Evolutionary conservation across 495 filamentous ascomycete genomes (phyloP), one percentile per base, ranked within the genome.

Genomic region (Xylaria longipes): DNA sequence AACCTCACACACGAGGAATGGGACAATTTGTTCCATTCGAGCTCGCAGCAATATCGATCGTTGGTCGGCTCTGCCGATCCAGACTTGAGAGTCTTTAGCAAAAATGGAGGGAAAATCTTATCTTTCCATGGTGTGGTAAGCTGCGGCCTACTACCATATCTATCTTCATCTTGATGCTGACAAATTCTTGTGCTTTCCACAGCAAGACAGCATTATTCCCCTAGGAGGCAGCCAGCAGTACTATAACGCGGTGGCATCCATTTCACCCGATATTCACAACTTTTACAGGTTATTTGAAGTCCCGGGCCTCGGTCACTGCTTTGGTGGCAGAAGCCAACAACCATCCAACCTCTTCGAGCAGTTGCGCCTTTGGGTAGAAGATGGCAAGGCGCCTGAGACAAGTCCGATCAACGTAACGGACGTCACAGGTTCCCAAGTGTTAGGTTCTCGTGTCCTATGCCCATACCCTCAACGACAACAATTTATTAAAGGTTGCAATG

Each of bases 41-140:
- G 81, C 2, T 39, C 35, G 3, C 46, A 78, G 17, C 71, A 80
- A 64, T 85, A 74, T 41, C 65, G 50, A 31, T 80, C 79, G 22
- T 68, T 85, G 5, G 74, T 85, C 5, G 73, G 71, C 25, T 80
- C 79, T 5, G 58, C 75, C 43, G 78, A 85, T 46, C 78, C 84
- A 1, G 77, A 88, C 75, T 79, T 88, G 29, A 75, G 75, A 0
- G 73, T 64, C 9, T 84, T 88, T 62, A 71, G 72, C 2, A 48
- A 73, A 8, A 56, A 72, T 5, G 84, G 85, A 0, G 81, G 82
- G 15, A 86, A 85, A 69, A 69, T 88, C 52, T 76, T 88, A 37
- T 80, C 76, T 3, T 86, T 77, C 74, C 84, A 88, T 64, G 86
- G 85, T 0, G 22, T 78, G 27, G 79, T 85, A 73, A 84, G 88